Evolutionary conservation across 2,329 filamentous ascomycete species (phyloP).

Genomic region (Didymella sp.): DNA sequence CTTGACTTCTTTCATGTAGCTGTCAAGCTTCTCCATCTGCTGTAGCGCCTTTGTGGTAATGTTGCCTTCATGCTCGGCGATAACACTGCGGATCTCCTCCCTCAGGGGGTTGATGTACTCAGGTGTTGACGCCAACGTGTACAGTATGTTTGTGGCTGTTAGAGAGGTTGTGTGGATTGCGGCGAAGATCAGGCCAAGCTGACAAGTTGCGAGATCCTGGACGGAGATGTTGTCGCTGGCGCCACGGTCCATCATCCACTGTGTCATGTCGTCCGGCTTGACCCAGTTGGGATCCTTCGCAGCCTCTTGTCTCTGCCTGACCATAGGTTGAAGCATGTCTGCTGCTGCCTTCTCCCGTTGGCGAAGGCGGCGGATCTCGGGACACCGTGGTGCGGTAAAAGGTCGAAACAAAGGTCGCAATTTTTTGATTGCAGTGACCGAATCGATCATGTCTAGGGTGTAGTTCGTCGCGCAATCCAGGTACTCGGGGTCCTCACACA

Average conservation of each 20-base stretch:
- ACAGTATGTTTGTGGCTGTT: conserved; percentile 39
- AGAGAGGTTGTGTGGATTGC: conserved; percentile 43
- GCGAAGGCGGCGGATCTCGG: conserved; percentile 32
- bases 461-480: conserved; percentile 41
- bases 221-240: conserved; percentile 16
- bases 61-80: conserved; percentile 42
- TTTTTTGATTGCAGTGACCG: conserved; percentile 37
- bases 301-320: conserved; percentile 32
- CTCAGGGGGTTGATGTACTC: conserved; percentile 54
- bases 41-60: conserved; percentile 42
- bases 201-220: conserved; percentile 11
- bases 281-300: conserved; percentile 39
- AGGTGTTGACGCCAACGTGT: conserved; percentile 41
- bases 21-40: conserved; percentile 47
- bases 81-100: conserved; percentile 52
- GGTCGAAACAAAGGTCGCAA: conserved; percentile 36
- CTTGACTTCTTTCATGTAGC: conserved; percentile 47
- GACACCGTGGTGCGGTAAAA: conserved; percentile 34
- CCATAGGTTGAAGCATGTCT: conserved; percentile 34
- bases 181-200: conserved; percentile 40
- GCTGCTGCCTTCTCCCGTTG: conserved; percentile 25
- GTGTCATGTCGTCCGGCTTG: conserved; percentile 48
- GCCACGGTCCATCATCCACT: conserved; percentile 46
- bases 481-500: conserved; percentile 40
- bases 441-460: conserved; percentile 41